Conservation (phyloP, 1,284 basidiomycete species). For the Leccinum pachyderme region DNA sequence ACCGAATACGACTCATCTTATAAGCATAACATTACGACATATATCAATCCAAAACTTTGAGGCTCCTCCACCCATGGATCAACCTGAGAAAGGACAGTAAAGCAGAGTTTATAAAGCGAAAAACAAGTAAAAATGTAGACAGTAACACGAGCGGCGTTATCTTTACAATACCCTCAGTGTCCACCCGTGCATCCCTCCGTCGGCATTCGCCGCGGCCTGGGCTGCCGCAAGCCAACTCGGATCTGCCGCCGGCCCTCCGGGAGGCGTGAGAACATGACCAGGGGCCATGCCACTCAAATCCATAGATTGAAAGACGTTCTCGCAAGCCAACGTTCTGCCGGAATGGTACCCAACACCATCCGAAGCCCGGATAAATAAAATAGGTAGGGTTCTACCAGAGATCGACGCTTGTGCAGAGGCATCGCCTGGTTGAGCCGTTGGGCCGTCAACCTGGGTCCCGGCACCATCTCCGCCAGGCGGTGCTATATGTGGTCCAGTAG, state of each 20-base stretch:
- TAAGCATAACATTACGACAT: constrained; percentile 29
- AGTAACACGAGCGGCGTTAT: constrained; percentile 15
- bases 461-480: constrained; percentile 20
- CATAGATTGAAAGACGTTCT: constrained; percentile 72
- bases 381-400: constrained; percentile 60
- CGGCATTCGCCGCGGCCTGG: constrained; percentile 56
- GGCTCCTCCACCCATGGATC: constrained; percentile 3
- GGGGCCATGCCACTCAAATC: constrained; percentile 46
- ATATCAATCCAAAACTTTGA: constrained; percentile 15
- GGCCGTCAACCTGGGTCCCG: constrained; percentile 24
- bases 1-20: constrained; percentile 3
- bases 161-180: constrained; percentile 68
- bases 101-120: constrained; percentile 31
- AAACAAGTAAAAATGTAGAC: constrained; percentile 28
- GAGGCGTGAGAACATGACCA: constrained; percentile 38
- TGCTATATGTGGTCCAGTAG: constrained; percentile 36
- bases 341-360: constrained; percentile 84
- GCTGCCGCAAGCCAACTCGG: constrained; percentile 66
- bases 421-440: constrained; percentile 16
- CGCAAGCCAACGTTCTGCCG: constrained; percentile 78
- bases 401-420: constrained; percentile 47
- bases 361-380: constrained; percentile 71
- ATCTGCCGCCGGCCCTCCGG: constrained; percentile 44
- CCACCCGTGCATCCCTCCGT: constrained; percentile 65
- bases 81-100: constrained; percentile 9